phyloP scores from a whole-genome alignment of 257 asterid genomes.

The Salvia hispanica region DNA sequence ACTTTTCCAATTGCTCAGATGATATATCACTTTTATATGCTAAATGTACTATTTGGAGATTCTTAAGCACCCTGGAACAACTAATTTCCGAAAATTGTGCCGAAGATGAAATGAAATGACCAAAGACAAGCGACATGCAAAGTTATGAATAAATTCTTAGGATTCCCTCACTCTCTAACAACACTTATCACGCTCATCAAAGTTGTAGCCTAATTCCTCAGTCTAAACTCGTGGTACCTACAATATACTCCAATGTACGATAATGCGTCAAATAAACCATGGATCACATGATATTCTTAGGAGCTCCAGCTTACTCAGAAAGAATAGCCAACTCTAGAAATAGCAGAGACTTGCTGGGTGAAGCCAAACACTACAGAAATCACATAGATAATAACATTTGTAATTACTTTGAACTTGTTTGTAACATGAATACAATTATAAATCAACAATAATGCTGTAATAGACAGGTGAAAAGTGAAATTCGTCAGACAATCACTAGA shows the following conservation, averaged over 20 bases:
- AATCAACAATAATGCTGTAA: neutral
- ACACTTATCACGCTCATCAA: neutral
- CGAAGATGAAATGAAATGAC: constrained; percentile 8
- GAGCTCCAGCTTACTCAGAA: constrained; percentile 17
- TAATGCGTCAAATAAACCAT: constrained; percentile 8
- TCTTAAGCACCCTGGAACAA: neutral
- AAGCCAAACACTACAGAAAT: constrained; percentile 1
- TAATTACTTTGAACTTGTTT: neutral
- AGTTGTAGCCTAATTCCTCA: constrained; percentile 18
- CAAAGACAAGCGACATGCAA: neutral
- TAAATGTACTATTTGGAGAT: constrained; percentile 13
- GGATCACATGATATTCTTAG: constrained; percentile 12
- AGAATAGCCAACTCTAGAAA: constrained; percentile 16
- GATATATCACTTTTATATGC: constrained; percentile 7
- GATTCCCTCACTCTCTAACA: neutral
- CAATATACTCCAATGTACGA: constrained; percentile 1
- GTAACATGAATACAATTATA: constrained; percentile 15
- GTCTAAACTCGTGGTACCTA: neutral
- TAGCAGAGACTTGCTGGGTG: neutral
- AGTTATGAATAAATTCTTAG: neutral
- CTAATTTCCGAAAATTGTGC: constrained; percentile 2
- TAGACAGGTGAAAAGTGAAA: constrained; percentile 4
- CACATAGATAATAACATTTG: neutral
- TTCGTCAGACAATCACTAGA: constrained; percentile 25
- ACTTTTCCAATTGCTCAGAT: constrained; percentile 19